These are phyloP conservation scores for Pichia kudriavzevii DNA, from an alignment of 1,139 yeast genomes.

Conservation along the genomic window DNA sequence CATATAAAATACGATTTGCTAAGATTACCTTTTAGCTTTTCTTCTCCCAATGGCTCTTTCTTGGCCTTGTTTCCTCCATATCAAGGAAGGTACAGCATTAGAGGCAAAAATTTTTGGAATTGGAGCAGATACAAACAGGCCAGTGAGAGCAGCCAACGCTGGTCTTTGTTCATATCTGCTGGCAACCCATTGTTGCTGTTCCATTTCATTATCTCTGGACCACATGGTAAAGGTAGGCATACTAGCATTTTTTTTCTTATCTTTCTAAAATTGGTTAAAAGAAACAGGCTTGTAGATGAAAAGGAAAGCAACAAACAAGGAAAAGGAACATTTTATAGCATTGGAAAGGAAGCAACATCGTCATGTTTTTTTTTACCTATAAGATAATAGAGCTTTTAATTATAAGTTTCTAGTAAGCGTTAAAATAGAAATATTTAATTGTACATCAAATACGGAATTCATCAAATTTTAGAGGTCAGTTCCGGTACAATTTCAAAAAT, in stretches of 20 bases:
- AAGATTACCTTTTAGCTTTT: conserved; percentile 1
- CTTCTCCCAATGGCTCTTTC: conserved; percentile 13
- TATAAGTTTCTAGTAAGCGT: no score
- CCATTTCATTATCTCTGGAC: conserved; percentile 31
- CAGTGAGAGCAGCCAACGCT: conserved; percentile 53
- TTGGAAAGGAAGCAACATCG: not conserved
- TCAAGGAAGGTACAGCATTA: conserved; percentile 49
- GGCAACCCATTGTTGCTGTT: conserved; percentile 39
- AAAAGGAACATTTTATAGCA: not conserved
- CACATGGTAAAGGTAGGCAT: no score
- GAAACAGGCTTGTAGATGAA: no score
- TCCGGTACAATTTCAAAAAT: conserved; percentile 81
- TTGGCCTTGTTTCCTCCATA: conserved; percentile 31
- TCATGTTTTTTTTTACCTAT: no score
- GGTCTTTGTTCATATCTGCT: conserved; percentile 41
- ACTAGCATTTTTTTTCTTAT: no score
- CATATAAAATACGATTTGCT: no score
- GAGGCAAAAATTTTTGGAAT: conserved; percentile 50
- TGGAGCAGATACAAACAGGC: conserved; percentile 54
- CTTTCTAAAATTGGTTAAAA: no score
- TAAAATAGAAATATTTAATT: no score
- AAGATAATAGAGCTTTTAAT: not conserved
- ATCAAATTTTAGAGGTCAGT: no score
- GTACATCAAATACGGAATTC: no score
- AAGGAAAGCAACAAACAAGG: no score